Conservation (phyloP, 345 rosid species). For the Hypericum perforatum region DNA sequence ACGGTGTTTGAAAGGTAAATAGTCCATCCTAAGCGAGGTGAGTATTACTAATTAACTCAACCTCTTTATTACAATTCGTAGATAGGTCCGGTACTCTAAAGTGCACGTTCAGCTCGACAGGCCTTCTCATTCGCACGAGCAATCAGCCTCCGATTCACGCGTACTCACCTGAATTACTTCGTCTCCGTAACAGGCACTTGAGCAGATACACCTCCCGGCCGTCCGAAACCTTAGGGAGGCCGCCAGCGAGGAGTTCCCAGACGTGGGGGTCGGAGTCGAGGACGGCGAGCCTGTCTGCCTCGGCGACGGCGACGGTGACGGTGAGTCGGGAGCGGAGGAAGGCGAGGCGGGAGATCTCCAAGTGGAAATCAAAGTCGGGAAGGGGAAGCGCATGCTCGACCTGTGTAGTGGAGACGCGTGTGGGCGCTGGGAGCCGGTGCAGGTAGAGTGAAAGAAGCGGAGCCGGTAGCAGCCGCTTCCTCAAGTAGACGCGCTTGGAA, state of each 20-base stretch:
- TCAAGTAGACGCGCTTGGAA: no score
- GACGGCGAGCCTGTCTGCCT: conserved; percentile 29
- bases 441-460: conserved; percentile 3
- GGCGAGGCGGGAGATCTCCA: conserved; percentile 59
- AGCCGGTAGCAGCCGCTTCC: no score
- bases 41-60: no score
- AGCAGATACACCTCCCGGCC: conserved; percentile 40
- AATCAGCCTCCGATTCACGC: no score
- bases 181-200: no score
- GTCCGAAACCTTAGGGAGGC: conserved; percentile 28
- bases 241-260: conserved; percentile 30
- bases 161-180: no score
- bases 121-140: no score
- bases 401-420: conserved; percentile 59
- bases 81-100: no score
- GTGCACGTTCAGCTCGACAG: no score
- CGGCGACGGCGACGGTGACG: conserved; percentile 13
- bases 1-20: no score
- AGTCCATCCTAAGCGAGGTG: no score
- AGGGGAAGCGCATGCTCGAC: conserved; percentile 53
- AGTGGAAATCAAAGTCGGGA: conserved; percentile 58
- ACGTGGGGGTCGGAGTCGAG: conserved; percentile 49
- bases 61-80: no score
- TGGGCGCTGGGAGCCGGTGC: conserved; percentile 12
- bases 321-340: conserved; percentile 43